Base-by-base conservation (phyloP, 495 filamentous ascomycete species). In the Neurospora africana region DNA sequence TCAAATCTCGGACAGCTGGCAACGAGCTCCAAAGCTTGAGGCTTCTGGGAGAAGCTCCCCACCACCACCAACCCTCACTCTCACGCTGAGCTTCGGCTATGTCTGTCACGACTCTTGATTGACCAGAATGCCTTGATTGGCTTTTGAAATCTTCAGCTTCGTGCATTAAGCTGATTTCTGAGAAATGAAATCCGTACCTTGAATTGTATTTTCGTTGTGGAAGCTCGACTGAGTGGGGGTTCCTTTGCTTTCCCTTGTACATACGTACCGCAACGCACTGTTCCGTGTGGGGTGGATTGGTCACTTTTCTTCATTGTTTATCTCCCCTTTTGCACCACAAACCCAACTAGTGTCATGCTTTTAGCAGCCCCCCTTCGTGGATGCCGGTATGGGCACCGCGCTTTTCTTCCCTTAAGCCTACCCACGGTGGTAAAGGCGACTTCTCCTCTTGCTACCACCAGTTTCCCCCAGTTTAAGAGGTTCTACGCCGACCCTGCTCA, bases 381-480 rank as follows among this genome's bases (percentile, higher is more conserved):
- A 10, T 74, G 73, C 74, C 72, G 74, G 69, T 19, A 69, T 74
- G 76, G 77, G 70, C 43, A 69, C 9, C 68, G 69, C 65, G 73
- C 39, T 38, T 61, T 61, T 61, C 53, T 61, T 33, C 27, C 53
- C 7, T 33, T 30, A 9, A 61, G 53, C 23, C 27, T 61, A 33
- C 53, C 53, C 6, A 61, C 53, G 2, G 53, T 61, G 53, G 53
- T 61, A 30, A 61, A 61, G 53, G 53, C 53, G 13, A 23, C 53
- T 61, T 30, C 53, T 8, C 23, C 53, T 61, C 27, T 23, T 30
- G 23, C 27, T 61, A 1, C 15, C 53, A 61, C 23, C 5, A 33
- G 13, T 30, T 17, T 61, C 6, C 53, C 53, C 4, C 53, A 33
- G 2, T 61, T 61, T 1, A 61, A 61, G 53, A 61, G 53, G 15